Conservation (phyloP, 1,284 basidiomycete genomes). For the Marasmius fiardii region DNA sequence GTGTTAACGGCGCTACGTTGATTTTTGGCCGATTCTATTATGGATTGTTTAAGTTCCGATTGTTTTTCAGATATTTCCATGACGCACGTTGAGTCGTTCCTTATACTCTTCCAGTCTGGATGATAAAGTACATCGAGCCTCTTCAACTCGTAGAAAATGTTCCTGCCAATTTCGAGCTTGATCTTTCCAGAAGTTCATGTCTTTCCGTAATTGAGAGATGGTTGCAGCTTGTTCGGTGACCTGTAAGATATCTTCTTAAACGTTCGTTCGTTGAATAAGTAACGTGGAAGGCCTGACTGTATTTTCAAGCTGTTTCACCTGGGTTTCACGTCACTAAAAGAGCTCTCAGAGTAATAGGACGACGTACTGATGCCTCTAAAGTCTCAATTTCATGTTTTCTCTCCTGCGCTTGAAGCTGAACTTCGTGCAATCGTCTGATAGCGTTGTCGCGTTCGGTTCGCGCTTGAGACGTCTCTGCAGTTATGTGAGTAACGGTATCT, state of each 20-base stretch:
- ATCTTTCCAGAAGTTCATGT: slow-evolving; percentile 64
- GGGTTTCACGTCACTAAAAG: slow-evolving; percentile 3
- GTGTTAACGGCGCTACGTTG: slow-evolving; percentile 20
- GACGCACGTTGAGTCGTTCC: slow-evolving; percentile 1
- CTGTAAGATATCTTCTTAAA: too few relatives aligned
- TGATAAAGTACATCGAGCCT: slow-evolving; percentile 53
- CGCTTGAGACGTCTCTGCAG: slow-evolving; percentile 41
- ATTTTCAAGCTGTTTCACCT: slow-evolving; percentile 56
- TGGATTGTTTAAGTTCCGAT: background rate
- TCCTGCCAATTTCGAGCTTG: slow-evolving; percentile 75
- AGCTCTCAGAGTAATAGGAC: background rate
- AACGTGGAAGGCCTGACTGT: slow-evolving; percentile 39
- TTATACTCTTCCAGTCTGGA: slow-evolving; percentile 52
- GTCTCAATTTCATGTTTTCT: slow-evolving; percentile 46
- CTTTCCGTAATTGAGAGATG: slow-evolving; percentile 56
- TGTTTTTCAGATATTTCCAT: slow-evolving; percentile 37
- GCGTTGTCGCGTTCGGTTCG: slow-evolving; percentile 43
- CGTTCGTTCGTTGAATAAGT: too few relatives aligned
- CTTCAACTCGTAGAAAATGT: slow-evolving; percentile 63
- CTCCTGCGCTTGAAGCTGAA: slow-evolving; percentile 42
- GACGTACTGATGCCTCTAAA: slow-evolving; percentile 51
- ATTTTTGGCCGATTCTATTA: slow-evolving; percentile 1
- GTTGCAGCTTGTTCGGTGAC: slow-evolving; percentile 57
- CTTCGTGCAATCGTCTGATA: slow-evolving; percentile 39
- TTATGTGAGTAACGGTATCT: slow-evolving; percentile 41